These are phyloP conservation scores for Closterium sp. DNA, from an alignment of 139 green algal species.

Conservation along the genomic window DNA sequence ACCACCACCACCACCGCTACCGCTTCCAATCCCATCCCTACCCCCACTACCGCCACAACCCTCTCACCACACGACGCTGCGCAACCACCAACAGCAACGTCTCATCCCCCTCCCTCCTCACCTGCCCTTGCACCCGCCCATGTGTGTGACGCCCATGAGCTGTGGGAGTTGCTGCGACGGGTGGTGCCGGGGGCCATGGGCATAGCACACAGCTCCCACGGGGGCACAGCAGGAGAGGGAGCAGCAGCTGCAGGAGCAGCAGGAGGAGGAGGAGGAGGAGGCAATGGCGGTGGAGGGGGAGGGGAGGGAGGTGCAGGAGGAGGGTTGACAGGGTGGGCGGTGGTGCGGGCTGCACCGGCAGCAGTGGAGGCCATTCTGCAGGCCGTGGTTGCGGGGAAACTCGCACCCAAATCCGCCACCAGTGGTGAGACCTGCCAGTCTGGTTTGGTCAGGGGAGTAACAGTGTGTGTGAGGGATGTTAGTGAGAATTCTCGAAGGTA, in stretches of 20 bases:
- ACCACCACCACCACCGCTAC: background rate
- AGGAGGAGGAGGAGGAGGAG: background rate
- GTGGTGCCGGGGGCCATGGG: background rate
- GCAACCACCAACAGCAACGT: background rate
- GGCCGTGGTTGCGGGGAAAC: background rate
- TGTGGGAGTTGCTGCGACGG: background rate
- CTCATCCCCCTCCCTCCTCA: too few species aligned
- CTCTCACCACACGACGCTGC: background rate
- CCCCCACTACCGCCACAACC: background rate
- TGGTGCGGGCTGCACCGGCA: background rate
- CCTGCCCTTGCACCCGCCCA: background rate
- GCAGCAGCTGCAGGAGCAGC: too few species aligned
- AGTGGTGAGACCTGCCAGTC: background rate
- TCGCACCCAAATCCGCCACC: background rate
- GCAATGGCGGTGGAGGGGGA: background rate
- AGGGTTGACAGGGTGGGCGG: background rate
- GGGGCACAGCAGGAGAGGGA: too few species aligned
- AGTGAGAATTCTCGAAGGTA: too few species aligned
- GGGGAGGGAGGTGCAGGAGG: background rate
- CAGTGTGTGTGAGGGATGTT: too few species aligned
- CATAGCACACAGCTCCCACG: background rate
- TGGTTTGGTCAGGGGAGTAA: background rate
- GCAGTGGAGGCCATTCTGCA: background rate
- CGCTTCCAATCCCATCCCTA: too few species aligned
- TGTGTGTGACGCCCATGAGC: background rate